These are phyloP conservation scores for Niebla homalea DNA, from an alignment of 495 filamentous ascomycete genomes.

Conservation along the genomic window DNA sequence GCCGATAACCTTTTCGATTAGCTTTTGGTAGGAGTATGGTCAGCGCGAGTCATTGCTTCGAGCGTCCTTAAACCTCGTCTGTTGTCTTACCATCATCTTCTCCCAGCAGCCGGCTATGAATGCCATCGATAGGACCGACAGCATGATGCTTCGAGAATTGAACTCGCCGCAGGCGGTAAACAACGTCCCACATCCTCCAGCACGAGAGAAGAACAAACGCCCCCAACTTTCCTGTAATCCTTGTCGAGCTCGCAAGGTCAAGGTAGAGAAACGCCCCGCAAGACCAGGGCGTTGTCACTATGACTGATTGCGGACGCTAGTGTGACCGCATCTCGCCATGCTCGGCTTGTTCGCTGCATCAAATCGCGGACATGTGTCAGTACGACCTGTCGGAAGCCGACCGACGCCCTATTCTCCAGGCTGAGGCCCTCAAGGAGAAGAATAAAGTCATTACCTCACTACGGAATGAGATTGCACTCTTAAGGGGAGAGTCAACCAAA, in stretches of 20 bases:
- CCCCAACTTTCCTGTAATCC: conserved; percentile 16
- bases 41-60: too few species aligned
- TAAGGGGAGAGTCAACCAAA: conserved; percentile 16
- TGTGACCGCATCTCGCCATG: conserved; percentile 37
- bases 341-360: conserved; percentile 33
- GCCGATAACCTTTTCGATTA: too few species aligned
- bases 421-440: conserved; percentile 20
- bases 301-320: conserved; percentile 12
- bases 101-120: neutral
- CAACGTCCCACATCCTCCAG: conserved; percentile 2
- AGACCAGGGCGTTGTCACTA: neutral
- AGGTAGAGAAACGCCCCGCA: neutral
- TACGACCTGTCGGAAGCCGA: conserved; percentile 30
- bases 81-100: neutral
- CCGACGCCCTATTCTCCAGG: conserved; percentile 27
- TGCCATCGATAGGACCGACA: neutral
- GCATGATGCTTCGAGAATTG: neutral
- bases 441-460: conserved; percentile 16
- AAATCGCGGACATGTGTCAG: conserved; percentile 30
- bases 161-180: neutral
- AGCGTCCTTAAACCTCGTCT: neutral
- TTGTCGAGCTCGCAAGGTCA: conserved; percentile 16
- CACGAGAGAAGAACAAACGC: conserved; percentile 15
- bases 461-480: conserved; percentile 14
- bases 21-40: too few species aligned